A percentile compares a stretch with the other conserved stretches of the same genome.
These are phyloP conservation scores for Podospora bellae-mahoneyi DNA, from an alignment of 495 filamentous ascomycete species.

Conservation along the genomic window DNA sequence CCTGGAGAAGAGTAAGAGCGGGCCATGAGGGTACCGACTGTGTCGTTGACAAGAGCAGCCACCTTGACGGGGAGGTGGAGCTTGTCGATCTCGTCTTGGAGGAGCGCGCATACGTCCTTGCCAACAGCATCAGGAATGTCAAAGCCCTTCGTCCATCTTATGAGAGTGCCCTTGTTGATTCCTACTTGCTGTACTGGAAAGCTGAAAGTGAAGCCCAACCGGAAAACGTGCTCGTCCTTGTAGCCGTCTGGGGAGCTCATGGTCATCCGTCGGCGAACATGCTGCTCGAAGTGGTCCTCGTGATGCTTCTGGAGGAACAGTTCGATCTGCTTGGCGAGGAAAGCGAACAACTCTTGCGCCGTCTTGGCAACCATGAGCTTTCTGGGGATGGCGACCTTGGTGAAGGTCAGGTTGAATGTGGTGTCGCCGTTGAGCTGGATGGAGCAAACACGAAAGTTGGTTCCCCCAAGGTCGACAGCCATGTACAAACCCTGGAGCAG, in stretches of 20 bases:
- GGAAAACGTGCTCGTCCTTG: slow-evolving; percentile 70
- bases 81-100: slow-evolving; percentile 88
- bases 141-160: slow-evolving; percentile 98
- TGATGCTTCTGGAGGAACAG: slow-evolving; percentile 83
- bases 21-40: slow-evolving; percentile 95
- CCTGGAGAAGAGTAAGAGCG: slow-evolving; percentile 91
- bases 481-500: slow-evolving; percentile 79
- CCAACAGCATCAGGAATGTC: slow-evolving; percentile 90
- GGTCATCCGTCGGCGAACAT: slow-evolving; percentile 58
- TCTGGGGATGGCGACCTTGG: slow-evolving; percentile 84
- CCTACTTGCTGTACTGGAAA: slow-evolving; percentile 93
- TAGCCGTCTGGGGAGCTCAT: slow-evolving; percentile 51
- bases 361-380: slow-evolving; percentile 88
- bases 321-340: slow-evolving; percentile 89
- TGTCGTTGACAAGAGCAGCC: slow-evolving; percentile 94
- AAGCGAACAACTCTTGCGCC: slow-evolving; percentile 83
- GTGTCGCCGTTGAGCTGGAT: slow-evolving; percentile 86
- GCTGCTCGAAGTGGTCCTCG: slow-evolving; percentile 76
- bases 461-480: slow-evolving; percentile 94
- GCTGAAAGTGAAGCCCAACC: slow-evolving; percentile 94
- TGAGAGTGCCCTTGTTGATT: slow-evolving; percentile 87
- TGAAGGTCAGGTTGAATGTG: slow-evolving; percentile 86
- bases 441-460: slow-evolving; percentile 97
- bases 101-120: slow-evolving; percentile 86
- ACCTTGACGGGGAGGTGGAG: slow-evolving; percentile 86